phyloP scores from a whole-genome alignment of 768 basidiomycete genomes.

The Psilocybe cyanescens region DNA sequence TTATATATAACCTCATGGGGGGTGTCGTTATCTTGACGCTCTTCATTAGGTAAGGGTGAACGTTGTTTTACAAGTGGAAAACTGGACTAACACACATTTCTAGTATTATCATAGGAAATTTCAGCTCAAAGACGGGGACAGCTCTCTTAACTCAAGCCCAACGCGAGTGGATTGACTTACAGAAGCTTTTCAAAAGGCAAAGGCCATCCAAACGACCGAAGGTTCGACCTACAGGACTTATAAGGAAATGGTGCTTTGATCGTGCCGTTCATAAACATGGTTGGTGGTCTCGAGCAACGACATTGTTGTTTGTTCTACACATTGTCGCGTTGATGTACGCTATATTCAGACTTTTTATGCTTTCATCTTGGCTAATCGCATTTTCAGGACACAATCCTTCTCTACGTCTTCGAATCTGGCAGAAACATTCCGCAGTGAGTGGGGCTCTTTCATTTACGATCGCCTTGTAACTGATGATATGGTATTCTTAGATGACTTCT shows the following conservation, averaged over 20 bases:
- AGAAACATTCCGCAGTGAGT: slow-evolving; percentile 65
- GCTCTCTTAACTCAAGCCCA: slow-evolving; percentile 88
- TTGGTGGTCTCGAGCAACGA: slow-evolving; percentile 87
- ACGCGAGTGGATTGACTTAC: slow-evolving; percentile 92
- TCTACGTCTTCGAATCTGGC: slow-evolving; percentile 44
- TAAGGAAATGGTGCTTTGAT: slow-evolving; percentile 90
- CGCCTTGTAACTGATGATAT: neutral
- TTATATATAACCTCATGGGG: slow-evolving; percentile 91
- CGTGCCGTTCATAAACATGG: slow-evolving; percentile 92
- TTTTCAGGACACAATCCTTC: slow-evolving; percentile 79
- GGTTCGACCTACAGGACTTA: slow-evolving; percentile 48
- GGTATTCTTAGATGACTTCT: slow-evolving; percentile 63
- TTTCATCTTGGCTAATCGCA: slow-evolving; percentile 4
- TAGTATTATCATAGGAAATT: slow-evolving; percentile 96
- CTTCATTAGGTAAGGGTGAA: slow-evolving; percentile 77
- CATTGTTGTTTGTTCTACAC: slow-evolving; percentile 77
- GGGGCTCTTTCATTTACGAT: neutral
- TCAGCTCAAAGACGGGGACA: slow-evolving; percentile 83
- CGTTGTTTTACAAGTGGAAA: slow-evolving; percentile 12
- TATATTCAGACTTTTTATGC: neutral
- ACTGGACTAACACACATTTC: slow-evolving; percentile 5
- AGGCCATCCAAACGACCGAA: slow-evolving; percentile 84
- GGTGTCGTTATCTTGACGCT: slow-evolving; percentile 88
- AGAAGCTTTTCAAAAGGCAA: slow-evolving; percentile 87
- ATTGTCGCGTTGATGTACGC: slow-evolving; percentile 83